phyloP scores from a whole-genome alignment of 2,329 filamentous ascomycete genomes.

The Mycosphaerella arachidis region DNA sequence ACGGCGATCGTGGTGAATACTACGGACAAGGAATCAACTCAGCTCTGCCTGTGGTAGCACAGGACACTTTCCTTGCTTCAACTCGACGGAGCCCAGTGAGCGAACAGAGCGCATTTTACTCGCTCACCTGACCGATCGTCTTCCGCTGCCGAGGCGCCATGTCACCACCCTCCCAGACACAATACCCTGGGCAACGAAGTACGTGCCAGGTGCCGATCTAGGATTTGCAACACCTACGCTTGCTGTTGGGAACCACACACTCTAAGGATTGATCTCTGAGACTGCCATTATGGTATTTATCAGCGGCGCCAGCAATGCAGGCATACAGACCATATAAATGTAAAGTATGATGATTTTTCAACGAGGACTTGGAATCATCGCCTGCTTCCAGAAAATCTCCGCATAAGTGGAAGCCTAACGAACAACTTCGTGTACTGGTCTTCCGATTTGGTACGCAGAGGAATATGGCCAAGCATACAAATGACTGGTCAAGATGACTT shows the following conservation, averaged over 20 bases:
- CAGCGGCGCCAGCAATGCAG: background rate
- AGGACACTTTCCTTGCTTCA: conserved; percentile 42
- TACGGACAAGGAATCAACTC: conserved; percentile 44
- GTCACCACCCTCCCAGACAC: conserved; percentile 29
- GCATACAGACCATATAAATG: background rate
- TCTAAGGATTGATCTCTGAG: conserved; percentile 3
- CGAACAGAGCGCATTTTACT: conserved; percentile 42
- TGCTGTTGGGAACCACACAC: conserved; percentile 3
- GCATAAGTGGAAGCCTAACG: conserved; percentile 5
- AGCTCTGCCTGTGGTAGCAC: conserved; percentile 41
- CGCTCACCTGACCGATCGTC: conserved; percentile 35
- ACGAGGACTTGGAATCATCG: conserved; percentile 2
- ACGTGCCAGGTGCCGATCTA: conserved; percentile 21
- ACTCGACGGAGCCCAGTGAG: conserved; percentile 38
- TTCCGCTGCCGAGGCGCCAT: conserved; percentile 21
- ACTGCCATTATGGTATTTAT: conserved; percentile 2
- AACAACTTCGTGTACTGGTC: conserved; percentile 11
- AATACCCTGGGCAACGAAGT: conserved; percentile 36
- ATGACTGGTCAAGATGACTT: conserved; percentile 11
- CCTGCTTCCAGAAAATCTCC: conserved; percentile 10
- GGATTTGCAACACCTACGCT: background rate
- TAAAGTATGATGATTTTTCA: conserved; percentile 7
- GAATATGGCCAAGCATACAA: conserved; percentile 1
- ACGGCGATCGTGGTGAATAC: conserved; percentile 45
- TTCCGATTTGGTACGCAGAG: conserved; percentile 4